phyloP scores from a whole-genome alignment of 179 eudicot species.

The Actinidia arguta region DNA sequence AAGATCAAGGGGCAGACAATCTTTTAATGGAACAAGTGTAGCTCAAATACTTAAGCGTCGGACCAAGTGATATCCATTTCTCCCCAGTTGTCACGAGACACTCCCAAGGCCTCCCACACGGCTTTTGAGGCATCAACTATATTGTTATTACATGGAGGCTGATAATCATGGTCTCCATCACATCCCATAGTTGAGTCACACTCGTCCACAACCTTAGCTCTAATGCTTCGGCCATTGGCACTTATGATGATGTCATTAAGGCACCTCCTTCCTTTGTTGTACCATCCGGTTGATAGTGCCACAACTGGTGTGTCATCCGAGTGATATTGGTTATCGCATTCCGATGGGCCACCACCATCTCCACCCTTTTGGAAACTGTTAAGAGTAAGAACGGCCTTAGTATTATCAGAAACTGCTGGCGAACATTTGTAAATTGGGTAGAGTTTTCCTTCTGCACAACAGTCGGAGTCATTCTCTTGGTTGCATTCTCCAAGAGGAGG shows the following conservation, averaged over 20 bases:
- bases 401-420: background rate
- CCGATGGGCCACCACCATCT: slow-evolving; percentile 31
- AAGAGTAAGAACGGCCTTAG: slow-evolving; percentile 22
- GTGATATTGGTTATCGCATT: slow-evolving; percentile 26
- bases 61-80: slow-evolving; percentile 44
- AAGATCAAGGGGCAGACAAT: background rate
- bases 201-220: slow-evolving; percentile 39
- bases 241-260: slow-evolving; percentile 16
- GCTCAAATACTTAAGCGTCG: slow-evolving; percentile 22
- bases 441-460: slow-evolving; percentile 3
- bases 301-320: slow-evolving; percentile 21
- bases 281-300: slow-evolving; percentile 33
- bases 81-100: slow-evolving; percentile 30
- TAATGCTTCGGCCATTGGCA: slow-evolving; percentile 18
- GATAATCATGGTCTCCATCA: slow-evolving; percentile 41
- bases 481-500: slow-evolving; percentile 18
- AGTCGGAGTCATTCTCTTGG: slow-evolving; percentile 20
- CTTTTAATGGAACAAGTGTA: background rate
- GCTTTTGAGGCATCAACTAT: slow-evolving; percentile 40
- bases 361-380: slow-evolving; percentile 25
- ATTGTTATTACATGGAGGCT: slow-evolving; percentile 41
- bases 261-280: slow-evolving; percentile 21
- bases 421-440: slow-evolving; percentile 13
- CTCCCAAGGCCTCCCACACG: slow-evolving; percentile 40
- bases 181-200: slow-evolving; percentile 42